A percentile compares a stretch with the other conserved stretches of the same genome.
phyloP scores from a whole-genome alignment of 768 basidiomycete species.

The Xerocomellus dryophilus region DNA sequence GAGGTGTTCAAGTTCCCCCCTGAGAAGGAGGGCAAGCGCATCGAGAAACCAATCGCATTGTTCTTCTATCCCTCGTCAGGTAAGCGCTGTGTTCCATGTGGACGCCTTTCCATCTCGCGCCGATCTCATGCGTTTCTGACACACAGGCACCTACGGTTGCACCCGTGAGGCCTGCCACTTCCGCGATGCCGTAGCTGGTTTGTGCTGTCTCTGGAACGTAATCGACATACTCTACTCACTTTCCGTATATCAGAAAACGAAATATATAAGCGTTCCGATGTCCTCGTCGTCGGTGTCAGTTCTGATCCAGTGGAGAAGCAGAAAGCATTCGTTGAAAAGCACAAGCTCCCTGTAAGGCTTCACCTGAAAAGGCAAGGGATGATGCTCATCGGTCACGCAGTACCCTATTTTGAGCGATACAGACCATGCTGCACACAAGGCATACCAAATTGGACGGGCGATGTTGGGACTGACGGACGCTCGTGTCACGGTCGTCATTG shows the following conservation, averaged over 20 bases:
- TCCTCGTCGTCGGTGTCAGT: conserved; percentile 72
- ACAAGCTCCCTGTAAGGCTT: conserved; percentile 58
- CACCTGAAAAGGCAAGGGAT: background rate
- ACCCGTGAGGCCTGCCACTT: conserved; percentile 82
- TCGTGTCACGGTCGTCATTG: conserved; percentile 76
- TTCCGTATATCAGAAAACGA: conserved; percentile 48
- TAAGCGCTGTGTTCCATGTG: conserved; percentile 29
- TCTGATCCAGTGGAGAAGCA: conserved; percentile 70
- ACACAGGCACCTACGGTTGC: conserved; percentile 67
- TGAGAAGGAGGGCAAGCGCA: conserved; percentile 40
- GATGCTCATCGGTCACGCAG: conserved; percentile 31
- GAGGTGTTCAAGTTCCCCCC: conserved; percentile 58
- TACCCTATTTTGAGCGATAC: conserved; percentile 79
- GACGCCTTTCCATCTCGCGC: background rate
- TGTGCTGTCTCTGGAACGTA: conserved; percentile 17
- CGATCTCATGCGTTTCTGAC: background rate
- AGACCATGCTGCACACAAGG: conserved; percentile 57
- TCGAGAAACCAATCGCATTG: conserved; percentile 54
- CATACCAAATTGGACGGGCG: conserved; percentile 64
- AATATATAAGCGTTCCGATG: conserved; percentile 59
- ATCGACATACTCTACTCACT: background rate
- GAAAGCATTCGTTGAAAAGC: conserved; percentile 68
- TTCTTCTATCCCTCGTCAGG: conserved; percentile 81
- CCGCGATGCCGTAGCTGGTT: conserved; percentile 71
- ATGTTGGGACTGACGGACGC: conserved; percentile 63